Percentiles rank a stretch among this genome's conserved stretches.
These are phyloP conservation scores for Gillenia trifoliata DNA, from an alignment of 306 rosid genomes.

Conservation along the genomic window DNA sequence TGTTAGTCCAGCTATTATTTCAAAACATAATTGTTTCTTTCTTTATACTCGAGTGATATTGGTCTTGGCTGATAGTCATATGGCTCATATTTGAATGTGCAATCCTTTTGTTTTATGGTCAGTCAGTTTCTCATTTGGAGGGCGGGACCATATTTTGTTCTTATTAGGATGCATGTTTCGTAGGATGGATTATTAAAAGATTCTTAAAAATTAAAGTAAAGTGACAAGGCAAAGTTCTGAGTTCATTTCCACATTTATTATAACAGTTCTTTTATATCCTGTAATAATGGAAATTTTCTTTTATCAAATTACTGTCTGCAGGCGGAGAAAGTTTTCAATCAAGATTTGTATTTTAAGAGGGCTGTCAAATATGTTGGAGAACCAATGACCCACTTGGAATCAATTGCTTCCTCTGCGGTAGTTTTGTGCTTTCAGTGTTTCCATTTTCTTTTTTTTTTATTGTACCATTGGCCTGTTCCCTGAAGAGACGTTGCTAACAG, in stretches of 20 bases:
- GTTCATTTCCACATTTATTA: neutral
- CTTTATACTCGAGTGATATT: neutral
- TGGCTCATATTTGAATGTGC: neutral
- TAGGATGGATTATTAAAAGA: neutral
- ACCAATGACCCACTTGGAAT: constrained; percentile 94
- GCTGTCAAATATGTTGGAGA: constrained; percentile 74
- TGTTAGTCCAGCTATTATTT: neutral
- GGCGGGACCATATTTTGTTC: neutral
- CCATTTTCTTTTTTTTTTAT: neutral
- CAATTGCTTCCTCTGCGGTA: constrained; percentile 96
- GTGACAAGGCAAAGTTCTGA: neutral
- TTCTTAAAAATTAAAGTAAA: neutral
- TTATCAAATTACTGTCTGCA: constrained; percentile 28
- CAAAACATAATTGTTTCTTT: neutral
- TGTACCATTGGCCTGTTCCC: neutral
- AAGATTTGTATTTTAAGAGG: constrained; percentile 80
- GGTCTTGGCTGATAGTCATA: neutral
- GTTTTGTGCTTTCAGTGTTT: constrained; percentile 3
- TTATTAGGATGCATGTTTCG: neutral
- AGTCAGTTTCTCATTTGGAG: neutral
- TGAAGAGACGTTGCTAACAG: neutral
- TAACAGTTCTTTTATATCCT: neutral
- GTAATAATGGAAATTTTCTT: neutral
- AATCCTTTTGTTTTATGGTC: neutral
- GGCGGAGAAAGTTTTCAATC: constrained; percentile 98